Evolutionary conservation across 371 early-diverging fungal genomes (phyloP).

Genomic region (Rhizomucor miehei): DNA sequence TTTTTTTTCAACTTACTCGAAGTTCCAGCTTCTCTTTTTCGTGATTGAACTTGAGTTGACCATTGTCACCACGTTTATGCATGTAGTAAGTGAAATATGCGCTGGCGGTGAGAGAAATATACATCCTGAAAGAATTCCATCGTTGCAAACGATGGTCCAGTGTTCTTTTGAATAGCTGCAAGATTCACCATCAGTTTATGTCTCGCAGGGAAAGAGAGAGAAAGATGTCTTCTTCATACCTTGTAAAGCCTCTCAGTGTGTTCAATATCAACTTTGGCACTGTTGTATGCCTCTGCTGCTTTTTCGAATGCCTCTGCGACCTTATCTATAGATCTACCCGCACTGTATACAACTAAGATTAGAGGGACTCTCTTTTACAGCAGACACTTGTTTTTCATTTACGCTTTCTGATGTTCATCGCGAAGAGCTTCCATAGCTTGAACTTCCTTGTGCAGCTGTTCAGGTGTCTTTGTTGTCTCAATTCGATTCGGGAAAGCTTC

Average conservation of each 20-base stretch:
- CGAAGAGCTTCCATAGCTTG: conserved; percentile 50
- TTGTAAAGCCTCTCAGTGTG: conserved; percentile 47
- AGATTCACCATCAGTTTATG: neutral
- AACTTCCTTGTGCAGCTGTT: conserved; percentile 62
- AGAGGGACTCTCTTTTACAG: neutral
- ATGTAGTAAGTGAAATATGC: conserved; percentile 73
- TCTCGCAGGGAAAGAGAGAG: neutral
- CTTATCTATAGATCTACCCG: conserved; percentile 50
- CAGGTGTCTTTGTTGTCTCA: conserved; percentile 37
- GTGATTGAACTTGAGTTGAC: conserved; percentile 85
- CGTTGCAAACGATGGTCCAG: conserved; percentile 56
- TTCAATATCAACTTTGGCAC: conserved; percentile 57
- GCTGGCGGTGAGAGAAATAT: conserved; percentile 73
- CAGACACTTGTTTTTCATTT: neutral
- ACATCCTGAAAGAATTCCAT: conserved; percentile 69
- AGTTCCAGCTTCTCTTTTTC: conserved; percentile 64
- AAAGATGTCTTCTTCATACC: conserved; percentile 19
- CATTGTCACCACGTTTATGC: conserved; percentile 84
- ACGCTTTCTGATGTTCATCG: conserved; percentile 51
- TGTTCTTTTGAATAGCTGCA: conserved; percentile 51
- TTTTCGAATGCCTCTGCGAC: conserved; percentile 49
- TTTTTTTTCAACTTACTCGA: conserved; percentile 37
- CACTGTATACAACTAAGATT: conserved; percentile 2
- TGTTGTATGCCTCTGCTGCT: conserved; percentile 47
- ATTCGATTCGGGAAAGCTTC: conserved; percentile 68